phyloP scores from a whole-genome alignment of 1,284 basidiomycete genomes.

The Trametes hirsuta region DNA sequence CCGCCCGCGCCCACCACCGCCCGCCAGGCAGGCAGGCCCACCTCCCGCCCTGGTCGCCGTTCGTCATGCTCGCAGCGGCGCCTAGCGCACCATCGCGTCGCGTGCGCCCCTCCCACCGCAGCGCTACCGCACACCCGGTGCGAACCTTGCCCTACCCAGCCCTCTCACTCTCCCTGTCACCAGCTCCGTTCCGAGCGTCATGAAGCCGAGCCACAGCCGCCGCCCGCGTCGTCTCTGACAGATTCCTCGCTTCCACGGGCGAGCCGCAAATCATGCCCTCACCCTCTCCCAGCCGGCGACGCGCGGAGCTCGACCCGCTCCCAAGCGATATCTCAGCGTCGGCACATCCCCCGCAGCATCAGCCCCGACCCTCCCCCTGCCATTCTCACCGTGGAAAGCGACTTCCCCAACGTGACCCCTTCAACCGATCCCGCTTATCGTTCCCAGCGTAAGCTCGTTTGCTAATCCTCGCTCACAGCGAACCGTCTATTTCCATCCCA shows the following conservation, averaged over 20 bases:
- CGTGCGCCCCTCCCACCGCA: background rate
- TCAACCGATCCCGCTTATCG: background rate
- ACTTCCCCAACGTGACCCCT: background rate
- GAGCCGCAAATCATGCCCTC: conserved; percentile 6
- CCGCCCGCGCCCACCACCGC: background rate
- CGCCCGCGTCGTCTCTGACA: conserved; percentile 4
- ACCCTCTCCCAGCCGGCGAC: background rate
- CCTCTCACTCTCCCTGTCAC: background rate
- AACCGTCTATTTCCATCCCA: background rate
- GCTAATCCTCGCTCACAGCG: background rate
- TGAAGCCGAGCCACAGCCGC: background rate
- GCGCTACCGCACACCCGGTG: too few relatives aligned
- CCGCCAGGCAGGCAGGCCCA: background rate
- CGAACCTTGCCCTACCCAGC: too few relatives aligned
- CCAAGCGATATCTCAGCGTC: background rate
- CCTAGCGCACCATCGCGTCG: background rate
- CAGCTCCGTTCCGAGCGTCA: conserved; percentile 1
- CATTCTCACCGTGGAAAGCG: conserved; percentile 3
- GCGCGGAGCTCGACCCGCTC: background rate
- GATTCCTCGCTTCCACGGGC: conserved; percentile 1
- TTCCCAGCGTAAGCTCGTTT: background rate
- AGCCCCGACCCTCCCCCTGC: too few relatives aligned
- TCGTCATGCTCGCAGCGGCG: background rate
- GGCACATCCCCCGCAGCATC: background rate
- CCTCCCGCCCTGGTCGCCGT: background rate